These are phyloP conservation scores for Penicillium sumatraense DNA, from an alignment of 2,329 filamentous ascomycete species.

Conservation along the genomic window DNA sequence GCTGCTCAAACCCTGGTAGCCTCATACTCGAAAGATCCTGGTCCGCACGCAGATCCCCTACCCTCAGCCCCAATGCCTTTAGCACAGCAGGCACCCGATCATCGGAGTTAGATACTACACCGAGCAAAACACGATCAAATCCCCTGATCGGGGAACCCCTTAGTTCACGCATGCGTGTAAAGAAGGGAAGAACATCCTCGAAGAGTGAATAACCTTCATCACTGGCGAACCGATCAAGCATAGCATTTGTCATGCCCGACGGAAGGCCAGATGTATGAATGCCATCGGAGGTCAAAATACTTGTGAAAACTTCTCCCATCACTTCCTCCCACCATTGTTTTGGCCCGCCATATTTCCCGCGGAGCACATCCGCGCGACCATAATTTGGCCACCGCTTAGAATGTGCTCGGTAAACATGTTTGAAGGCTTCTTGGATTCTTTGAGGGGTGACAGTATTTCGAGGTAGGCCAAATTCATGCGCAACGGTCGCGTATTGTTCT, in stretches of 20 bases:
- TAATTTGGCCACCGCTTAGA: constrained; percentile 46
- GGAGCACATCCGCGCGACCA: constrained; percentile 44
- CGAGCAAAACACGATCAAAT: constrained; percentile 45
- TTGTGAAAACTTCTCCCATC: constrained; percentile 43
- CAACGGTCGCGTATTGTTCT: constrained; percentile 46
- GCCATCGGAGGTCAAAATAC: constrained; percentile 18
- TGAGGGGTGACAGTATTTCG: constrained; percentile 30
- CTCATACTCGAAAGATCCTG: constrained; percentile 33
- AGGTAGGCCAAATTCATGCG: constrained; percentile 41
- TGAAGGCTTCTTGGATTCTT: constrained; percentile 41
- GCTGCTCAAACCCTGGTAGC: constrained; percentile 31
- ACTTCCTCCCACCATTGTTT: constrained; percentile 52
- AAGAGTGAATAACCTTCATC: constrained; percentile 46
- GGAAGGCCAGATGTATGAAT: constrained; percentile 30
- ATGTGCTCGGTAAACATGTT: constrained; percentile 39
- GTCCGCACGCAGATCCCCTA: constrained; percentile 41
- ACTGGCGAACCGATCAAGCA: constrained; percentile 47
- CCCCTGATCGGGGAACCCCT: constrained; percentile 7
- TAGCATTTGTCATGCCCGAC: constrained; percentile 34
- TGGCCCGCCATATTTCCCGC: constrained; percentile 42
- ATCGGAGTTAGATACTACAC: constrained; percentile 53
- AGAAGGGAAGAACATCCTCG: constrained; percentile 44
- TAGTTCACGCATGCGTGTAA: constrained; percentile 34
- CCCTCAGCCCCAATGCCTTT: constrained; percentile 42
- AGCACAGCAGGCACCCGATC: constrained; percentile 48